phyloP scores from a whole-genome alignment of 1,284 basidiomycete genomes.

The Rhizoctonia solani region DNA sequence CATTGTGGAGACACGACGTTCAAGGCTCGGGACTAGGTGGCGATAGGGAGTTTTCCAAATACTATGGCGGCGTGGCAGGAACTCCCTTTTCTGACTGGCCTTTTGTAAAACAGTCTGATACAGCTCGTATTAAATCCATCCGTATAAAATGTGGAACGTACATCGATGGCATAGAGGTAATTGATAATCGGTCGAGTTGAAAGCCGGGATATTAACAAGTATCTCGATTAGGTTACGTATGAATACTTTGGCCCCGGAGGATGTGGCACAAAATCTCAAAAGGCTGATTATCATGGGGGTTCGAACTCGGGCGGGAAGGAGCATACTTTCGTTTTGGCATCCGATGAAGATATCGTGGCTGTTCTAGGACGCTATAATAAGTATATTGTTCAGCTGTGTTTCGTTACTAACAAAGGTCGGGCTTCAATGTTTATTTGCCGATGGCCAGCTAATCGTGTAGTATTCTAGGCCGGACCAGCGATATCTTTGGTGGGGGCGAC shows the following conservation, averaged over 20 bases:
- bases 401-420: constrained; percentile 8
- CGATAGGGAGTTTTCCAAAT: background rate
- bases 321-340: background rate
- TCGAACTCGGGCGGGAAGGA: background rate
- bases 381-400: constrained; percentile 8
- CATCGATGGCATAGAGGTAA: constrained; percentile 8
- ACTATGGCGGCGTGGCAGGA: background rate
- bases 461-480: background rate
- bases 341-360: background rate
- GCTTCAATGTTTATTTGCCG: background rate
- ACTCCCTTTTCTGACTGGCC: constrained; percentile 23
- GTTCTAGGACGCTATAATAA: constrained; percentile 5
- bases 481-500: background rate
- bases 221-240: constrained; percentile 1
- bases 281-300: background rate
- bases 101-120: background rate
- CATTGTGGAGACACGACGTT: constrained; percentile 6
- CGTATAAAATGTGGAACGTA: background rate
- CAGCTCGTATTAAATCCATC: background rate
- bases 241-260: background rate
- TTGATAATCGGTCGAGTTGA: background rate
- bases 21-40: background rate
- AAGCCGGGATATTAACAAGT: background rate
- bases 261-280: background rate
- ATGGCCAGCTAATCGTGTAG: background rate